phyloP scores from a whole-genome alignment of 2,329 filamentous ascomycete genomes.

The Drechslerella dactyloides region DNA sequence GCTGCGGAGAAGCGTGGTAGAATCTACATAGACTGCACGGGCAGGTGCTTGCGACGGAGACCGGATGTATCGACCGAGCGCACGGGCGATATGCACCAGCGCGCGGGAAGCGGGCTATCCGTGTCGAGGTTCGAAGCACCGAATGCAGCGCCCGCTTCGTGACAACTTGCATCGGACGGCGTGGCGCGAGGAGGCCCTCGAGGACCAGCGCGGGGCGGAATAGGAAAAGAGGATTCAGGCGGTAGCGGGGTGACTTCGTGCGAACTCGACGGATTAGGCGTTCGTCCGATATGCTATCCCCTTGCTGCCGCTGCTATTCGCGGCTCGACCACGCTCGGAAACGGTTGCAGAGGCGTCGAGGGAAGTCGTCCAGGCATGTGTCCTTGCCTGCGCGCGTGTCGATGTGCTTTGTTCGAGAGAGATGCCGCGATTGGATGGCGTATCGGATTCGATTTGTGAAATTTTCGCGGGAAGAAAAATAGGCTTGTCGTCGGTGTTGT shows the following conservation, averaged over 20 bases:
- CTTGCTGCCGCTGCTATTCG: slow-evolving; percentile 16
- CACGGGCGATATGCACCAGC: slow-evolving; percentile 4
- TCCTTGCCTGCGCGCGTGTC: slow-evolving; percentile 23
- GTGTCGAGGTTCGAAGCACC: slow-evolving; percentile 58
- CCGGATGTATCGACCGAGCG: slow-evolving; percentile 54
- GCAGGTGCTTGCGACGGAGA: slow-evolving; percentile 53
- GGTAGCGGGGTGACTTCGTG: slow-evolving; percentile 26
- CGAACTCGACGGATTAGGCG: slow-evolving; percentile 52
- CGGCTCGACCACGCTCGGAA: slow-evolving; percentile 15
- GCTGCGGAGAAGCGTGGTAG: slow-evolving; percentile 44
- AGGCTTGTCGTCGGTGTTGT: background rate
- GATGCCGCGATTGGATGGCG: no score
- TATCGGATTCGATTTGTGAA: background rate
- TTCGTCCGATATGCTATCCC: slow-evolving; percentile 27
- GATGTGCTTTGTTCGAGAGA: background rate
- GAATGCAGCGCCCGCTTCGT: slow-evolving; percentile 59
- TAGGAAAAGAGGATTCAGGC: slow-evolving; percentile 55
- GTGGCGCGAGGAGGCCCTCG: no score
- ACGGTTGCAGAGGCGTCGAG: background rate
- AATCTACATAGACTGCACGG: slow-evolving; percentile 57
- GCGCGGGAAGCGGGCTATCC: slow-evolving; percentile 53
- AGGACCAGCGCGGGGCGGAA: slow-evolving; percentile 18
- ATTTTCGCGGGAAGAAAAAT: slow-evolving; percentile 3
- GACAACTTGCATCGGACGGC: slow-evolving; percentile 58
- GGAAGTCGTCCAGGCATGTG: slow-evolving; percentile 27